phyloP scores from a whole-genome alignment of 2,329 filamentous ascomycete species.

The Periconia macrospinosa region DNA sequence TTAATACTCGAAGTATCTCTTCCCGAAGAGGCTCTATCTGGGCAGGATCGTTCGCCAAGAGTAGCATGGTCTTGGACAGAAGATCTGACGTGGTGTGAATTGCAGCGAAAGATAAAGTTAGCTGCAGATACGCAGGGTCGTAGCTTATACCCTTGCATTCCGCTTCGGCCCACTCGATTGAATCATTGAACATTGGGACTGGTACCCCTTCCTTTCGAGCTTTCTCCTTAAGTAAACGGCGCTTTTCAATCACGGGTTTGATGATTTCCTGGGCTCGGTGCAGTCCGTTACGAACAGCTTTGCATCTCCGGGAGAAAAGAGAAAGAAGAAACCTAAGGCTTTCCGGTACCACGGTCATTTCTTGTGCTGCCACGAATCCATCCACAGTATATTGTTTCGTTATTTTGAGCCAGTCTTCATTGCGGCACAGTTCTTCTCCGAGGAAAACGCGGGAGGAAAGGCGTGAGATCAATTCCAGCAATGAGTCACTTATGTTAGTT shows the following conservation, averaged over 20 bases:
- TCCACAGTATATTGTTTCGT: constrained; percentile 56
- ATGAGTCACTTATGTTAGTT: background rate
- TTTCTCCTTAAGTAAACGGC: constrained; percentile 2
- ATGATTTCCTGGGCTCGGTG: constrained; percentile 41
- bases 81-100: constrained; percentile 49
- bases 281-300: constrained; percentile 43
- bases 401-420: constrained; percentile 58
- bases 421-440: constrained; percentile 52
- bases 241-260: constrained; percentile 19
- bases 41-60: constrained; percentile 55
- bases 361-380: constrained; percentile 52
- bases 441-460: constrained; percentile 59
- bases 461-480: constrained; percentile 56
- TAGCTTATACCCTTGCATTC: constrained; percentile 35
- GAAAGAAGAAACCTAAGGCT: constrained; percentile 48
- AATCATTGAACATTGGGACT: constrained; percentile 30
- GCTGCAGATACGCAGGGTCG: constrained; percentile 40
- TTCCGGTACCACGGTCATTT: constrained; percentile 50
- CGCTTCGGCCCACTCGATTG: constrained; percentile 49
- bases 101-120: constrained; percentile 44
- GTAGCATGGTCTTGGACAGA: constrained; percentile 55
- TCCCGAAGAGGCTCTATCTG: constrained; percentile 55
- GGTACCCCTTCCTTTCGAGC: background rate
- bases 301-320: constrained; percentile 48
- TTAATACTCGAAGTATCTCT: constrained; percentile 51